Evolutionary conservation across 169 alveolate genomes (phyloP), one percentile per base, ranked within the genome.

Genomic region (Plasmodium malariae): DNA sequence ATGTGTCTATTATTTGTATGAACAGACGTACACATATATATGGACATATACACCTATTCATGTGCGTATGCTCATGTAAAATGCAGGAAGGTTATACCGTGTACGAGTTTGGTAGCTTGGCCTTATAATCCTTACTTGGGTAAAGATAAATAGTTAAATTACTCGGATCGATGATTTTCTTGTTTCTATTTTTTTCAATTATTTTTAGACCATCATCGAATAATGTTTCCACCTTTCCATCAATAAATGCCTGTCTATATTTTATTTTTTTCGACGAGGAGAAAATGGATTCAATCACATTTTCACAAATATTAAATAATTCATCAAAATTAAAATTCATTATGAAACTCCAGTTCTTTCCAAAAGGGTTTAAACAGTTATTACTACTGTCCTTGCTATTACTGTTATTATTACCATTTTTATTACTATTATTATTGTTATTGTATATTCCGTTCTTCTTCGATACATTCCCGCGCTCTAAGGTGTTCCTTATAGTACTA

Each of bases 161-260:
- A 2, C 26, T 40, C 28, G 92, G 86, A 21, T 86, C 67, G 28
- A 86, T 74, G 49, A 86, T 86, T 86, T 86, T 86, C 34, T 86
- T 86, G 54, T 86, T 86, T 70, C 51, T 86, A 37, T 86, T 86
- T 86, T 86, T 86, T 51, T 86, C 92, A 70, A 86, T 86, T 21
- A 86, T 69, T 86, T 74, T 70, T 70, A 86, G 24, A 19, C 92
- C 92, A 57, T 86, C 92, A 24, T 86, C 92, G 57, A 86, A 86
- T 86, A 86, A 60, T 14, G 92, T 86, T 57, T 86, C 92, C 43
- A 86, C 87, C 74, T 86, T 86, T 24, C 92, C 92, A 57, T 86
- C 92, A 21, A 86, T 54, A 65, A 86, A 86, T 4, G 92, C 92
- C 36, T 86, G 87, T 69, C 87, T 86, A 86, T 86, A 86, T 70